A percentile compares a stretch with the other conserved stretches of the same genome.
Conservation (phyloP, 176 grass and related monocot species). For the Saccharum officinarum region DNA sequence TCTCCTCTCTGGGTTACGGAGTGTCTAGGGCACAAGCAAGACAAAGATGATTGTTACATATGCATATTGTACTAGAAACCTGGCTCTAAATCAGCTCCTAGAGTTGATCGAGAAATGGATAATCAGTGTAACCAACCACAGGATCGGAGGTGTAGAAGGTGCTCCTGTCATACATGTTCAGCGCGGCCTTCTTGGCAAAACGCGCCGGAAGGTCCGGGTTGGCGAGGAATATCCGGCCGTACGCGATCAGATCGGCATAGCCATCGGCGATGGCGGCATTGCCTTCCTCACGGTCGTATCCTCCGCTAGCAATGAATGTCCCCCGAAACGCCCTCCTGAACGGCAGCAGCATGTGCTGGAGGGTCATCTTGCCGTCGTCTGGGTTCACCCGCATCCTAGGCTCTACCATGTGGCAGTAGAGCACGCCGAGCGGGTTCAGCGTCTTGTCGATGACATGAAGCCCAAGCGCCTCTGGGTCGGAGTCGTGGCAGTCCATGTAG, state of each 20-base stretch:
- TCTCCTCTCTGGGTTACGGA: too few relatives aligned
- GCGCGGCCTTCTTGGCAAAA: not conserved
- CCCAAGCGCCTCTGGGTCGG: slow-evolving; percentile 13
- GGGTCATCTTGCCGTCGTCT: not conserved
- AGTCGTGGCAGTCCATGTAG: slow-evolving; percentile 31
- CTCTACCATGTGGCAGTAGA: slow-evolving; percentile 38
- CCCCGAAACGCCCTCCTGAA: slow-evolving; percentile 14
- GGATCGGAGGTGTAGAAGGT: slow-evolving; percentile 39
- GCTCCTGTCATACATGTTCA: slow-evolving; percentile 35
- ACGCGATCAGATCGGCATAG: slow-evolving; percentile 12
- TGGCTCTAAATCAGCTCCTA: not conserved
- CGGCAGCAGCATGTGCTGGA: not conserved
- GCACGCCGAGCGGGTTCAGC: not conserved
- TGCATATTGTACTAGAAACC: too few relatives aligned
- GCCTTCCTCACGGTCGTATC: slow-evolving; percentile 28
- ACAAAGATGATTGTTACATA: too few relatives aligned
- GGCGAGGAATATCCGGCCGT: slow-evolving; percentile 14
- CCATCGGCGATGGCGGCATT: not conserved
- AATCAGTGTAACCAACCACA: slow-evolving; percentile 16
- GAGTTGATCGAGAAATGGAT: slow-evolving; percentile 19
- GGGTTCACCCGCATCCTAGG: not conserved
- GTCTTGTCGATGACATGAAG: not conserved
- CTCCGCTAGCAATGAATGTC: slow-evolving; percentile 26
- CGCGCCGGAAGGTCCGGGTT: slow-evolving; percentile 28
- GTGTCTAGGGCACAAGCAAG: too few relatives aligned